Base-by-base conservation (phyloP, 2,329 filamentous ascomycete genomes). In the Colletotrichum sansevieriae region DNA sequence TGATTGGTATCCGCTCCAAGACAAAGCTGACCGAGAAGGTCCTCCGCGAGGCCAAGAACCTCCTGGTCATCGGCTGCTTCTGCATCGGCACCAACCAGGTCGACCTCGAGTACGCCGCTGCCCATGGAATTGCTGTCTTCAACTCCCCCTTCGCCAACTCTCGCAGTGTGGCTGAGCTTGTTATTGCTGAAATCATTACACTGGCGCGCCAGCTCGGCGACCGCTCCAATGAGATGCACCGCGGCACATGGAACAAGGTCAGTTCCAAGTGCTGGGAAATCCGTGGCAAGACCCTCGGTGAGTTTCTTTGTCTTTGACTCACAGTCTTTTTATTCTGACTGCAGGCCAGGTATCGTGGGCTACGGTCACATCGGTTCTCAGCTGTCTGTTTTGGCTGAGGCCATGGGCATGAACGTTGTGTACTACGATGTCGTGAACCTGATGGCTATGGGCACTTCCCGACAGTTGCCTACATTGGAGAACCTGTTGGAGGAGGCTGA, bases 131-230 rank as follows among this genome's bases (percentile, higher is more conserved):
- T 78, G 94, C 95, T 41, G 96, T 99, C 72, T 99, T 99, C 89
- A 99, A 99, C 83, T 98, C 96, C 52, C 96, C 96, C 1, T 99
- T 99, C 82, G 95, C 93, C 83, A 99, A 99, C 83, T 98, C 95
- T 9, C 92, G 96, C 79, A 97, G 93, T 78, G 96, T 99, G 59
- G 96, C 96, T 65, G 96, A 99, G 84, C 86, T 98, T 65, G 94
- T 98, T 74, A 98, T 99, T 78, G 92, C 86, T 62, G 95, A 98
- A 82, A 95, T 99, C 77, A 98, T 99, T 76, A 85, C 87, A 44
- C 90, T 99, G 62, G 96, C 96, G 22, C 91, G 96, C 68, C 96
- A 99, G 82, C 86, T 99, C 39, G 91, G 93, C 71, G 96, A 99
- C 81, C 93, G 96, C 74, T 97, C 93, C 71, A 94, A 89, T 75